These are phyloP conservation scores for Macadamia integrifolia DNA, from an alignment of 164 flowering plant genomes.

Conservation along the genomic window DNA sequence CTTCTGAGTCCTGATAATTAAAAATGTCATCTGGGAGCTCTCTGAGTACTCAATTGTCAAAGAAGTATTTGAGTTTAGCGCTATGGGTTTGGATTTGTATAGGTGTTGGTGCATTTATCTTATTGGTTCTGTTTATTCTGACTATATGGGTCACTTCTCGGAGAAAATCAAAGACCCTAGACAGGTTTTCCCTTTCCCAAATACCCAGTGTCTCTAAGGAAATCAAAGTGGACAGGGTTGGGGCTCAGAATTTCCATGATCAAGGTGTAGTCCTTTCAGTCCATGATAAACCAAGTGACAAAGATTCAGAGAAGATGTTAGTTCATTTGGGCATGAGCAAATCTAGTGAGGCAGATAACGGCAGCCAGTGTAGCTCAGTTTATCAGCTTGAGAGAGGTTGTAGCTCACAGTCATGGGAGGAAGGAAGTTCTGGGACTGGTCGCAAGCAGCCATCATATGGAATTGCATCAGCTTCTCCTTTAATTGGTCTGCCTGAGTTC, in stretches of 20 bases:
- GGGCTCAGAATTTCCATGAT: background rate
- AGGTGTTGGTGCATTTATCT: constrained; percentile 5
- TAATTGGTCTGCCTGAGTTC: constrained; percentile 7
- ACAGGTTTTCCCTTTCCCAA: constrained; percentile 3
- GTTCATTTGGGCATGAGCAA: constrained; percentile 6
- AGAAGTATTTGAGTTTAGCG: background rate
- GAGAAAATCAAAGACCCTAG: constrained; percentile 5
- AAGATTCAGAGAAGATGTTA: constrained; percentile 10
- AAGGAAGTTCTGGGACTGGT: constrained; percentile 8
- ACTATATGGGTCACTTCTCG: constrained; percentile 5
- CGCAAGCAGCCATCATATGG: constrained; percentile 7
- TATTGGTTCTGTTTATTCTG: constrained; percentile 1
- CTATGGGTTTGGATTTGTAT: constrained; percentile 12
- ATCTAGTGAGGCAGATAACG: constrained; percentile 11
- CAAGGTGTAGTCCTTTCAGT: background rate
- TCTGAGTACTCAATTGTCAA: background rate
- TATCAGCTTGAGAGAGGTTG: constrained; percentile 9
- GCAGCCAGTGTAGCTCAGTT: constrained; percentile 12
- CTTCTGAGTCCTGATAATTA: background rate
- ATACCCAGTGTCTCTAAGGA: constrained; percentile 7
- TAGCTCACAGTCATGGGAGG: constrained; percentile 10
- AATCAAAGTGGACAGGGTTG: constrained; percentile 9
- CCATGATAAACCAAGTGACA: constrained; percentile 4
- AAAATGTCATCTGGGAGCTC: background rate
- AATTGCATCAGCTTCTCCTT: constrained; percentile 3